Conservation (phyloP, 2,329 filamentous ascomycete genomes). For the Phoma herbarum region DNA sequence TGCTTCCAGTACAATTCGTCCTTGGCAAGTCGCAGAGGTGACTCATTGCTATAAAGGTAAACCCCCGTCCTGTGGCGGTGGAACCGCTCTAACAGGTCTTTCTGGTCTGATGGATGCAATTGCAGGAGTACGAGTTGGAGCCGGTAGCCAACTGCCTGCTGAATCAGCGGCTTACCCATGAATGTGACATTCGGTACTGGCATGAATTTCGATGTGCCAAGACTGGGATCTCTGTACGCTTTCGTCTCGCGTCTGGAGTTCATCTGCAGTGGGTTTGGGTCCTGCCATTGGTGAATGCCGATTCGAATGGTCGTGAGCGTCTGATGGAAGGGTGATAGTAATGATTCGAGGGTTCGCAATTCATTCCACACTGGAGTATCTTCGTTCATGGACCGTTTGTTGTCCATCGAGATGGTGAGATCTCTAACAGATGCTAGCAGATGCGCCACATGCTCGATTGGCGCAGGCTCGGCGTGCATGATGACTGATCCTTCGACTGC, state of each 20-base stretch:
- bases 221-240: not conserved
- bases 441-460: constrained; percentile 14
- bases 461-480: constrained; percentile 9
- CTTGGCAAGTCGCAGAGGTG: not conserved
- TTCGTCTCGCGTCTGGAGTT: constrained; percentile 13
- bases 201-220: constrained; percentile 6
- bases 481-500: constrained; percentile 13
- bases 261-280: constrained; percentile 16
- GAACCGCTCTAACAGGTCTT: constrained; percentile 15
- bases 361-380: constrained; percentile 16
- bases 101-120: constrained; percentile 10
- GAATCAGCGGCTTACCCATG: constrained; percentile 12
- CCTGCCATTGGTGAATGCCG: constrained; percentile 20
- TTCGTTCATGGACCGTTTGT: constrained; percentile 18
- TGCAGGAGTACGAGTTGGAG: constrained; percentile 15
- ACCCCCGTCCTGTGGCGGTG: constrained; percentile 17
- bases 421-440: constrained; percentile 10
- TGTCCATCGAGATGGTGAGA: constrained; percentile 7
- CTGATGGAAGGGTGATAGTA: constrained; percentile 13
- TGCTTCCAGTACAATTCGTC: constrained; percentile 8
- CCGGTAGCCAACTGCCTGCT: constrained; percentile 15
- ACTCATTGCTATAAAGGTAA: constrained; percentile 12
- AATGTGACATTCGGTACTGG: constrained; percentile 9
- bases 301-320: constrained; percentile 11
- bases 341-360: constrained; percentile 8